Conservation (phyloP, 352 stramenopile genomes). For the Elongisporangium prolatum region DNA sequence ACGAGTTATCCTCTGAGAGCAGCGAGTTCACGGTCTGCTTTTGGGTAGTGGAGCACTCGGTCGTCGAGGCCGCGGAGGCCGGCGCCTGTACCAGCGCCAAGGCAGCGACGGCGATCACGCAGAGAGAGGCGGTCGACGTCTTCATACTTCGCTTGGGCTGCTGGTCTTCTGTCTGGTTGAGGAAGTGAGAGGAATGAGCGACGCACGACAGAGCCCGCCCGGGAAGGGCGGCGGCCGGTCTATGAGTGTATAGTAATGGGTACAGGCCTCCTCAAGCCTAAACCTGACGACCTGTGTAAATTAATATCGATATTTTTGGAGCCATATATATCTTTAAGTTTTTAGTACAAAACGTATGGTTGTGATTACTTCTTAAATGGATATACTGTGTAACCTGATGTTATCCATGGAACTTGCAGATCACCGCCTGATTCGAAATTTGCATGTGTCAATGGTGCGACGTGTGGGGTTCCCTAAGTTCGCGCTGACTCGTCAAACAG, state of each 20-base stretch:
- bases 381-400: background rate
- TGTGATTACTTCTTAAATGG: background rate
- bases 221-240: background rate
- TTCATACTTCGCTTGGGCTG: slow-evolving; percentile 23
- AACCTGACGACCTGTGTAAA: background rate
- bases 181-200: background rate
- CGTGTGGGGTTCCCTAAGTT: background rate
- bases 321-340: too few relatives aligned
- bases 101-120: slow-evolving; percentile 7
- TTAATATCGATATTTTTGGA: background rate
- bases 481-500: background rate
- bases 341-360: background rate
- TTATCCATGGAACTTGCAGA: background rate
- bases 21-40: slow-evolving; percentile 53
- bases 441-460: slow-evolving; percentile 7
- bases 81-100: slow-evolving; percentile 14
- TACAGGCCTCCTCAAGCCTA: background rate
- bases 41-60: slow-evolving; percentile 48
- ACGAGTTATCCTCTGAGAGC: slow-evolving; percentile 48
- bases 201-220: background rate
- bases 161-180: background rate
- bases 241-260: background rate
- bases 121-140: slow-evolving; percentile 9
- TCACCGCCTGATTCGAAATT: background rate
- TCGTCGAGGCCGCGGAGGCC: slow-evolving; percentile 14